Evolutionary conservation across 1,139 yeast species (phyloP).

Genomic region (Maudiozyma humilis): DNA sequence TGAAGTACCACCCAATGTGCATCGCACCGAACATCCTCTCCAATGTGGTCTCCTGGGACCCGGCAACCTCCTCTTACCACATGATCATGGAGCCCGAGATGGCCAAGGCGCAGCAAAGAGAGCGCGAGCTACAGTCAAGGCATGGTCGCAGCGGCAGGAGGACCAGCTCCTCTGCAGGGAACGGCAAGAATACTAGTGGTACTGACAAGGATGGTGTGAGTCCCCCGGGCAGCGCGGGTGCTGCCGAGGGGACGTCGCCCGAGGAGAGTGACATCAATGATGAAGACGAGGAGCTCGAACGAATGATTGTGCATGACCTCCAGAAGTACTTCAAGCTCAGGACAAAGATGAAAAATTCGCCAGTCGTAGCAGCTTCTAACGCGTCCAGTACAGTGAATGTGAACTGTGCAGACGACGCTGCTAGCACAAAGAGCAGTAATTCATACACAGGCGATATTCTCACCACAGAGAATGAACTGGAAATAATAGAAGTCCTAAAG

Average conservation of each 20-base stretch:
- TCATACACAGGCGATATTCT: not conserved
- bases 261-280: conserved; percentile 5
- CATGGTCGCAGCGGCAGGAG: not conserved
- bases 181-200: too few species aligned
- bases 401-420: not conserved
- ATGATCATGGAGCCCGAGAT: conserved; percentile 3
- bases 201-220: not conserved
- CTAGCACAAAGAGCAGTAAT: not conserved
- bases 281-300: conserved; percentile 15
- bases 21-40: conserved; percentile 63
- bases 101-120: conserved; percentile 2
- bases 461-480: conserved; percentile 35
- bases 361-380: not conserved
- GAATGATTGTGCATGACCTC: conserved; percentile 24
- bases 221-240: too few species aligned
- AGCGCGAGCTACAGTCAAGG: conserved; percentile 5
- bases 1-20: conserved; percentile 81
- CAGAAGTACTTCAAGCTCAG: conserved; percentile 28
- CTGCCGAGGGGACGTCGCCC: too few species aligned
- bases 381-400: not conserved
- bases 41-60: conserved; percentile 34
- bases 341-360: conserved; percentile 1
- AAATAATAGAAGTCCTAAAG: conserved; percentile 51
- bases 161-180: too few species aligned
- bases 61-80: conserved; percentile 11